phyloP scores from a whole-genome alignment of 805 yeast genomes.

The Metschnikowia drakensbergensis region DNA sequence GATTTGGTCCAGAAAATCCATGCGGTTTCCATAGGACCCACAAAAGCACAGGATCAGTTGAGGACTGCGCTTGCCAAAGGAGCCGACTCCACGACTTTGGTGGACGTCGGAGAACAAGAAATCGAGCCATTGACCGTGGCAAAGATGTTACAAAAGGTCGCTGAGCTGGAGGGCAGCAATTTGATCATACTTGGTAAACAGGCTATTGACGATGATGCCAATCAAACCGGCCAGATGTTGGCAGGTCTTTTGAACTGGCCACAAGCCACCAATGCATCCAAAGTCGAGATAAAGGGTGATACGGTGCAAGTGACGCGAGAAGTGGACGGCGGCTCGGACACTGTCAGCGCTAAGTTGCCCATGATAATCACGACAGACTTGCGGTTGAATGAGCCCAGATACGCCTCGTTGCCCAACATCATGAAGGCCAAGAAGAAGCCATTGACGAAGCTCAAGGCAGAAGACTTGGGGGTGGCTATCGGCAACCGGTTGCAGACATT shows the following conservation, averaged over 20 bases:
- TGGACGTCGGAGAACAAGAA: conserved; percentile 68
- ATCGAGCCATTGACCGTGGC: conserved; percentile 90
- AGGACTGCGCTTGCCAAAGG: conserved; percentile 94
- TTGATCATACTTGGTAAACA: conserved; percentile 91
- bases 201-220: conserved; percentile 92
- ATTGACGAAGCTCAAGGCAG: conserved; percentile 55
- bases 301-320: conserved; percentile 78
- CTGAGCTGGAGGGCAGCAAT: conserved; percentile 67
- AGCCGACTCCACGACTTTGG: conserved; percentile 77
- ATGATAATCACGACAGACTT: conserved; percentile 87
- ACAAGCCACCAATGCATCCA: conserved; percentile 92
- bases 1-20: conserved; percentile 74
- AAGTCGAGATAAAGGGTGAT: conserved; percentile 60
- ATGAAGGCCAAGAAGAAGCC: conserved; percentile 99
- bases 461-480: conserved; percentile 68
- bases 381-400: conserved; percentile 91
- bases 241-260: conserved; percentile 95
- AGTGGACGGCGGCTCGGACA: conserved; percentile 92
- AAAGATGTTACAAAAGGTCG: conserved; percentile 71
- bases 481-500: conserved; percentile 62
- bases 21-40: conserved; percentile 87
- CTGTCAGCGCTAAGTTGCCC: conserved; percentile 74
- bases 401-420: conserved; percentile 91
- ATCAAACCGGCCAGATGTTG: conserved; percentile 94
- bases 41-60: conserved; percentile 82